A percentile compares a stretch with the other conserved stretches of the same genome.
These are phyloP conservation scores for Hypoxylon crocopeplum DNA, from an alignment of 495 filamentous ascomycete genomes.

Conservation along the genomic window DNA sequence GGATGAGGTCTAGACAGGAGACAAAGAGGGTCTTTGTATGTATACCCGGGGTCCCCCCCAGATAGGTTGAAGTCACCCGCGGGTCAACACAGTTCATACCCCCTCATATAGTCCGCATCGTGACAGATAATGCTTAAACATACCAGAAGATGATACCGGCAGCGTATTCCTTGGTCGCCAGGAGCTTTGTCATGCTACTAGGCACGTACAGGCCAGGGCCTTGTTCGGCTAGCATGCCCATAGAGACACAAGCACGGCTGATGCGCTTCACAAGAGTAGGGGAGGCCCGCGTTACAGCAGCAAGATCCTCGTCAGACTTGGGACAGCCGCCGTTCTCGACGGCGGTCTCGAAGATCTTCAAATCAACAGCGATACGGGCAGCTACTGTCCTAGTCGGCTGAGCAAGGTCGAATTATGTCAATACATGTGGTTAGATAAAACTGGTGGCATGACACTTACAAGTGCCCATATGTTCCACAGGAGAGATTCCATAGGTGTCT, in stretches of 20 bases:
- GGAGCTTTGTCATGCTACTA: conserved; percentile 14
- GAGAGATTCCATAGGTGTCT: conserved; percentile 13
- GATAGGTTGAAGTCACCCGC: no score
- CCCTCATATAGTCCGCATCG: no score
- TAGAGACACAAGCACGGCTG: conserved; percentile 14
- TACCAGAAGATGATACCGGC: conserved; percentile 12
- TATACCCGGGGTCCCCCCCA: no score
- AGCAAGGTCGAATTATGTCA: not conserved
- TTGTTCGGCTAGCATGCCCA: conserved; percentile 22
- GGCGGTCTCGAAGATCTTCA: conserved; percentile 21
- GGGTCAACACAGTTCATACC: no score
- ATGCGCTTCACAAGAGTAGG: conserved; percentile 18
- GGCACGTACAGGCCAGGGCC: conserved; percentile 19
- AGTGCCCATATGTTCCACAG: conserved; percentile 8
- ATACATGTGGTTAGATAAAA: not conserved
- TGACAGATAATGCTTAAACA: not conserved
- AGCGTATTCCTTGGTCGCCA: conserved; percentile 13
- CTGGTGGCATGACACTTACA: not conserved
- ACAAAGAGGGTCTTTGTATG: no score
- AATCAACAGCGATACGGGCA: conserved; percentile 22
- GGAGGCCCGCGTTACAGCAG: conserved; percentile 17
- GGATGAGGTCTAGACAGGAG: no score
- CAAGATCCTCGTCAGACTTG: conserved; percentile 14
- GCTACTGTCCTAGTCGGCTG: conserved; percentile 28
- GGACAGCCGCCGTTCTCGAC: conserved; percentile 13